Evolutionary conservation across 2,329 filamentous ascomycete species (phyloP).

Genomic region (Scleromitrula shiraiana): DNA sequence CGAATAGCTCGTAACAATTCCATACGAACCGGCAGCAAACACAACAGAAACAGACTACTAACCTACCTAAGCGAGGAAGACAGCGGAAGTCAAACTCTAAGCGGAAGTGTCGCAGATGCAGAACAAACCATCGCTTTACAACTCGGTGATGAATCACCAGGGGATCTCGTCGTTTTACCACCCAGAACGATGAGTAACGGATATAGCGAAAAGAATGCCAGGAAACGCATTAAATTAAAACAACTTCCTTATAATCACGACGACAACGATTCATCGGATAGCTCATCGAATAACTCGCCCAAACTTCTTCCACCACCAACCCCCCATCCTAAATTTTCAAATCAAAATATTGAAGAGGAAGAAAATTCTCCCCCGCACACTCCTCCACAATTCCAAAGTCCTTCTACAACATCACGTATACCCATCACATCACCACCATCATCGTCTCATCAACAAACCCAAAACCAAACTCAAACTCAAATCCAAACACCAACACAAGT

Average conservation of each 20-base stretch:
- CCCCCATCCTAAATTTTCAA: neutral
- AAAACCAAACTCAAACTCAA: neutral
- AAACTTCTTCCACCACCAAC: neutral
- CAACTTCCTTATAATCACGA: constrained; percentile 2
- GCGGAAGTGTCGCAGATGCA: constrained; percentile 10
- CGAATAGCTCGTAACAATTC: constrained; percentile 23
- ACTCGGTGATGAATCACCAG: constrained; percentile 1
- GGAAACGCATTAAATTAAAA: constrained; percentile 1
- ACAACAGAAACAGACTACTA: constrained; percentile 10
- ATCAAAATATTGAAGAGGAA: neutral
- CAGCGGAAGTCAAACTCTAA: constrained; percentile 10
- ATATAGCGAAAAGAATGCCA: constrained; percentile 5
- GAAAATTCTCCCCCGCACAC: neutral
- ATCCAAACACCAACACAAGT: neutral
- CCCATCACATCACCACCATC: neutral
- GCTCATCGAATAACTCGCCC: neutral
- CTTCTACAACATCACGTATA: neutral
- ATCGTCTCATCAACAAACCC: no score
- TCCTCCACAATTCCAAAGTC: neutral
- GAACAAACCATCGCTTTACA: neutral
- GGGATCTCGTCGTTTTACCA: neutral
- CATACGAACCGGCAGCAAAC: constrained; percentile 16
- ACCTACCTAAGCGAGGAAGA: constrained; percentile 22
- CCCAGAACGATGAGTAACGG: neutral
- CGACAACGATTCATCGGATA: constrained; percentile 21